Evolutionary conservation across 2,329 filamentous ascomycete species (phyloP), one percentile per base, ranked within the genome.

Genomic region (Penicillium sp.): DNA sequence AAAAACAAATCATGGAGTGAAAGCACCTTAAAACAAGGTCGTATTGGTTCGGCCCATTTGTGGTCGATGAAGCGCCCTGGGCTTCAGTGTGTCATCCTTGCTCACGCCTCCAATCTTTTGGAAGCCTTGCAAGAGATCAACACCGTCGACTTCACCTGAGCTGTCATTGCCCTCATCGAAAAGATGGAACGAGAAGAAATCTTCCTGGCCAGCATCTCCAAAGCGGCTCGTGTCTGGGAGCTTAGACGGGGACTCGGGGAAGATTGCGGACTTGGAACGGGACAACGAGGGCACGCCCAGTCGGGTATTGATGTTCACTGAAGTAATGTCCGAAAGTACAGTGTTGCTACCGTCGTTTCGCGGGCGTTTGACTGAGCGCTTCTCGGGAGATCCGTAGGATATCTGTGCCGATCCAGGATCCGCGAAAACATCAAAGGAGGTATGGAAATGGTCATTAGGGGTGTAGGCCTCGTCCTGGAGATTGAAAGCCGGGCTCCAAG

Each of bases 341-440:
- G 76, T 77, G 45, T 73, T 72, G 27, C 78, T 77, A 42, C 77
- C 75, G 56, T 80, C 78, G 10, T 79, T 73, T 29, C 79, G 77
- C 7, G 78, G 75, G 32, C 81, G 79, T 60, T 81, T 81, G 3
- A 71, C 69, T 8, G 76, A 75, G 42, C 78, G 79, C 69, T 84
- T 85, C 60, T 80, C 76, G 1, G 84, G 83, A 27, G 83, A 86
- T 15, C 79, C 76, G 55, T 71, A 72, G 15, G 72, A 77, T 27
- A 71, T 61, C 27, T 68, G 68, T 6, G 73, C 75, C 32, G 70
- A 57, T 10, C 65, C 67, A n/a, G 71, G 54, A 44, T 80, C 77
- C 10, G 73, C 71, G 60, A 85, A 86, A 40, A 85, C 79, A 63
- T 85, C 81, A 63, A 84, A 86, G 25, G 73, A 76, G 52, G 74